These are phyloP conservation scores for Pichia sp. DNA, from an alignment of 1,139 yeast genomes.

Conservation along the genomic window DNA sequence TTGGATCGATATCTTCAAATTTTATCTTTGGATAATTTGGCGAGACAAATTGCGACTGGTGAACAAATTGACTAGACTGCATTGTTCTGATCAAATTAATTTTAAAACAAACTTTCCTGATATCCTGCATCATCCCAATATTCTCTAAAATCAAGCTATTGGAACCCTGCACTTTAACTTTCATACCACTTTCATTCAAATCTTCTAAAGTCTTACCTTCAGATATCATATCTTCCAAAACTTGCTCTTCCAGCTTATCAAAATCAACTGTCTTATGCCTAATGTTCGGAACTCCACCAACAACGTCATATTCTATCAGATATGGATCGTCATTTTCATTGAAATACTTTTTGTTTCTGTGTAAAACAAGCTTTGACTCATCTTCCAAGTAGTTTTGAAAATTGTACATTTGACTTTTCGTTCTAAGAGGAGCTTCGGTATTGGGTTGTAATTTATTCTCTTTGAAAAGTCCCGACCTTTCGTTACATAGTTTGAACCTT, in stretches of 20 bases:
- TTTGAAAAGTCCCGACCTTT: conserved; percentile 60
- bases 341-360: conserved; percentile 30
- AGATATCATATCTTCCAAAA: conserved; percentile 25
- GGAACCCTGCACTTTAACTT: conserved; percentile 44
- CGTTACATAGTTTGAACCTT: conserved; percentile 66
- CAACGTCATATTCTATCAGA: conserved; percentile 74
- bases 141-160: conserved; percentile 56
- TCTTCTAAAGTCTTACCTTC: conserved; percentile 26
- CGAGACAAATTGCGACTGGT: conserved; percentile 63
- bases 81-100: conserved; percentile 82
- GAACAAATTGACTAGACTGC: conserved; percentile 78
- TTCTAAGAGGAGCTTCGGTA: conserved; percentile 59
- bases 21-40: conserved; percentile 56
- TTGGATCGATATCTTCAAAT: conserved; percentile 71
- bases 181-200: conserved; percentile 32
- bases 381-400: conserved; percentile 36
- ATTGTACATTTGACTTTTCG: conserved; percentile 51
- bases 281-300: conserved; percentile 72
- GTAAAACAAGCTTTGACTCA: conserved; percentile 24
- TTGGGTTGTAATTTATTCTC: conserved; percentile 50
- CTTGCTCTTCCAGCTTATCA: conserved; percentile 42
- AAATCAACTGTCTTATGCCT: conserved; percentile 44
- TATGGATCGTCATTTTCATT: conserved; percentile 60
- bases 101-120: conserved; percentile 80
- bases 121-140: conserved; percentile 75